Evolutionary conservation across 371 early-diverging fungal species (phyloP).

Genomic region (Mucor sp.): DNA sequence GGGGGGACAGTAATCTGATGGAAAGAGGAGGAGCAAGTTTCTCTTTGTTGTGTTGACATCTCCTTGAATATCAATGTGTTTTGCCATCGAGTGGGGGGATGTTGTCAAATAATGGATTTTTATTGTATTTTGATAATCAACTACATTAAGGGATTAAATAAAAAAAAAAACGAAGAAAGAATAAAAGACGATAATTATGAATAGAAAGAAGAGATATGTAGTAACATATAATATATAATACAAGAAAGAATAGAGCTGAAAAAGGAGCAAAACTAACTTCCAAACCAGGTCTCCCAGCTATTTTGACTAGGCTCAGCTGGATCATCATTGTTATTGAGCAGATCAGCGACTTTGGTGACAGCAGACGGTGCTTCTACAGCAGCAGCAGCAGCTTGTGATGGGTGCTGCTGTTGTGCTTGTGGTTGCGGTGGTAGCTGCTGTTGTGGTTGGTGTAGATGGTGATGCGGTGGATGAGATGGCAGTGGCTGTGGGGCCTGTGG

Average conservation of each 20-base stretch:
- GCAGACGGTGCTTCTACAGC: constrained; percentile 18
- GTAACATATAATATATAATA: not conserved
- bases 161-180: not conserved
- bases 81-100: not conserved
- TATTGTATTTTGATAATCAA: not conserved
- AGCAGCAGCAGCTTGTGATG: no score
- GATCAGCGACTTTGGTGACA: constrained; percentile 52
- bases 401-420: not conserved
- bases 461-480: not conserved
- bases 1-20: not conserved
- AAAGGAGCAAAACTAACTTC: constrained; percentile 7
- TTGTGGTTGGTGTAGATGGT: constrained; percentile 7
- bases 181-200: no score
- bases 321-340: constrained; percentile 49
- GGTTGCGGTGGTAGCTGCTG: constrained; percentile 12
- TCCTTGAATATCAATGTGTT: not conserved
- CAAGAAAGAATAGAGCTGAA: not conserved
- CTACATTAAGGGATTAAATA: not conserved
- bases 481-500: not conserved
- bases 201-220: not conserved
- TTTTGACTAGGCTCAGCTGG: constrained; percentile 44
- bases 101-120: not conserved
- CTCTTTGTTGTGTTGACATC: not conserved
- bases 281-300: constrained; percentile 58
- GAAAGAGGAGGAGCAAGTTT: not conserved